These are phyloP conservation scores for Mimosa bimucronata DNA, from an alignment of 306 rosid species.

Conservation along the genomic window DNA sequence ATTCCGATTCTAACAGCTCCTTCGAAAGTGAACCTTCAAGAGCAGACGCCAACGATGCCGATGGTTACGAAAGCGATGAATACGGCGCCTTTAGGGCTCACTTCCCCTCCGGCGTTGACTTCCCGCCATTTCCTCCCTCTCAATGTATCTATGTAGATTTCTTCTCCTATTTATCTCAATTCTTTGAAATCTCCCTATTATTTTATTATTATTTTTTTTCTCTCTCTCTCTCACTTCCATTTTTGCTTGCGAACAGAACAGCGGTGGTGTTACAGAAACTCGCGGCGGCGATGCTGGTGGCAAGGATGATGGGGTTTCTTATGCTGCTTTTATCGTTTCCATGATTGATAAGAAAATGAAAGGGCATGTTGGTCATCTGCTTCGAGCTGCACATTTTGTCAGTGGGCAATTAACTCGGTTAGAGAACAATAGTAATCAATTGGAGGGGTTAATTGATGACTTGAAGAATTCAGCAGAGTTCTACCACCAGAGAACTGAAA, in stretches of 20 bases:
- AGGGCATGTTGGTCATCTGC: slow-evolving; percentile 10
- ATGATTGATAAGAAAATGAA: background rate
- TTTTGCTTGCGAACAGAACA: background rate
- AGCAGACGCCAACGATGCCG: background rate
- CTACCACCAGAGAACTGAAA: background rate
- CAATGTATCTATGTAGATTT: background rate
- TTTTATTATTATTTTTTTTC: background rate
- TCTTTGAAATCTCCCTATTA: too few species aligned
- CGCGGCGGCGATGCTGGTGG: background rate
- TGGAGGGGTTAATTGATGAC: slow-evolving; percentile 3
- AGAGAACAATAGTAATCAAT: background rate
- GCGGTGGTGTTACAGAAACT: background rate
- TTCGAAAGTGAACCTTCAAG: background rate
- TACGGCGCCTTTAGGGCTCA: background rate
- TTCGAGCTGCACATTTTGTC: slow-evolving; percentile 3
- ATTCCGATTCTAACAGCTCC: slow-evolving; percentile 18
- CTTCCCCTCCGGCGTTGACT: background rate
- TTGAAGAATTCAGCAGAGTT: background rate
- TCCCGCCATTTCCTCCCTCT: background rate
- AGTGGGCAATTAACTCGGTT: background rate
- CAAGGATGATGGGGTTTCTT: background rate
- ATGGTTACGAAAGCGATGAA: slow-evolving; percentile 3
- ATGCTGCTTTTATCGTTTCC: background rate
- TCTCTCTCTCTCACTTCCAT: background rate
- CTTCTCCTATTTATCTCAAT: background rate